These are phyloP conservation scores for Parastagonospora nodorum DNA, from an alignment of 2,329 filamentous ascomycete genomes.

Conservation along the genomic window DNA sequence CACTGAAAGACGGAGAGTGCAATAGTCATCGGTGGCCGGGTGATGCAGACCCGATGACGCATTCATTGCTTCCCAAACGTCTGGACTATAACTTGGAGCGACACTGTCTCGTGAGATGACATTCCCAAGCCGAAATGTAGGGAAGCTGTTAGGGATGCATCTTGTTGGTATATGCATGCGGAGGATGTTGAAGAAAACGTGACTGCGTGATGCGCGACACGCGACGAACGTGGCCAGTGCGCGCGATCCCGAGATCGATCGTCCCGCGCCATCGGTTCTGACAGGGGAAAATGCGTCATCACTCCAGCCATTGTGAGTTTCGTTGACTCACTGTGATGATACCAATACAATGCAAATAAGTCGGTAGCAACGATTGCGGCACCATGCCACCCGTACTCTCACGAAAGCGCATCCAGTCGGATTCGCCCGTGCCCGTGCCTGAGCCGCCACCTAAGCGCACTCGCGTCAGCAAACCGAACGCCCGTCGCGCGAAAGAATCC, in stretches of 20 bases:
- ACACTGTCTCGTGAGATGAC: neutral
- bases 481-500: constrained; percentile 41
- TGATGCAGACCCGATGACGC: too few relatives aligned
- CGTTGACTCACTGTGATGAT: neutral
- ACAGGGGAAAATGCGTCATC: constrained; percentile 29
- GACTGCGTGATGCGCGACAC: constrained; percentile 18
- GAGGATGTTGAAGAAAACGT: constrained; percentile 8
- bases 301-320: constrained; percentile 11
- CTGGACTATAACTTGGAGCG: too few relatives aligned
- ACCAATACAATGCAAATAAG: neutral
- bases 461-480: constrained; percentile 17
- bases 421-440: constrained; percentile 52
- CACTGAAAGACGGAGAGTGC: too few relatives aligned
- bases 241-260: constrained; percentile 19
- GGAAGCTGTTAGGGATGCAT: neutral
- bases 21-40: too few relatives aligned
- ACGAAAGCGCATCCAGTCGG: constrained; percentile 65
- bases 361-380: neutral
- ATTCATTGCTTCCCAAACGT: too few relatives aligned
- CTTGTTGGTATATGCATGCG: too few relatives aligned
- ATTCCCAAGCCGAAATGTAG: neutral
- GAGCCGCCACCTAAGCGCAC: constrained; percentile 36
- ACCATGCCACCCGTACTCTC: constrained; percentile 71
- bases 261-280: constrained; percentile 23
- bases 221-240: constrained; percentile 15